Evolutionary conservation across 1,284 basidiomycete genomes (phyloP), one percentile per base, ranked within the genome.

Genomic region (Malassezia equina): DNA sequence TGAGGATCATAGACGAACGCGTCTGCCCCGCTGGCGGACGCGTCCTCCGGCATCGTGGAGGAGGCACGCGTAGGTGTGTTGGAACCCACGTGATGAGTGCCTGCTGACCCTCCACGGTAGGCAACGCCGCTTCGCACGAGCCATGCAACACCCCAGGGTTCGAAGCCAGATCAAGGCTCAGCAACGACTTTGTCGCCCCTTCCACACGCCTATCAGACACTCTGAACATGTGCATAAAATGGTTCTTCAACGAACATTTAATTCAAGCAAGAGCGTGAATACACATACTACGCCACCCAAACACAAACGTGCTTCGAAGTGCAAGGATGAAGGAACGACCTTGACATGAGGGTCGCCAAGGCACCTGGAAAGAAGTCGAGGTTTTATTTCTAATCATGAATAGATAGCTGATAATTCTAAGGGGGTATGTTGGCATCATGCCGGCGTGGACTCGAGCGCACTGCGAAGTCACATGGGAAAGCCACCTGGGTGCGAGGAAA

Each of bases 1-100:
- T 60, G 54, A 2, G 65, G 61, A 28, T 69, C 61, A 58, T 69
- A 69, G 43, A 28, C 24, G 49, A 62, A 66, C 23, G 42, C 28
- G 29, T 29, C 44, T 32, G 29, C 44, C 25, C 29, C 44, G 9
- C 19, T 43, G 24, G 12, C 11, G 7, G 41, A 43, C 41, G 41
- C 41, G 41, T 43, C 24, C 24, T 27, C 41, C 13, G 41, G 8
- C 41, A 27, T 43, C 41, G 41, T 43, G 23, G 41, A 43, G 23
- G 41, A 43, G 24, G 27, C 13, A 28, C 41, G 41, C 41, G 24
- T 43, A 24, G 24, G 27, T 28, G 41, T 25, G 24, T 13, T 40
- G 7, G 19, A 12, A 24, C 5, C 41, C 41, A 43, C 41, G 41
- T 43, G 41, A 43, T 5, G 24, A 27, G 23, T n/a, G 13, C 13